Base-by-base conservation (phyloP, 2,329 filamentous ascomycete genomes). In the Knufia fluminis region DNA sequence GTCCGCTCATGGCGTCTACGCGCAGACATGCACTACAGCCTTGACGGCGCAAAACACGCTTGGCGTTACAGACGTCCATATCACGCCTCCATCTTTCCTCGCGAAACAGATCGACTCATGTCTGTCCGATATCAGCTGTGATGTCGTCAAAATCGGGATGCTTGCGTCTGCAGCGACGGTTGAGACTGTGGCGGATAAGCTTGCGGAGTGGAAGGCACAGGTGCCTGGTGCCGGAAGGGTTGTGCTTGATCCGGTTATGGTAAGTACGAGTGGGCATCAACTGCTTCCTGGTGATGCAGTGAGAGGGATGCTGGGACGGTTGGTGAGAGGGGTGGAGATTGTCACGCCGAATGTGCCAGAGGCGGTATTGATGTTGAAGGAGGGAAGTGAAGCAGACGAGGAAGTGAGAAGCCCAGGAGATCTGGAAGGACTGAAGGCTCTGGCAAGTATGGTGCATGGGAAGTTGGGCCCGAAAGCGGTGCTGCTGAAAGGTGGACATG, bases 31-130 rank as follows among this genome's bases (percentile, higher is more conserved):
- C 19, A 96, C 91, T 8, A 94, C 91, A 12, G 91, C 91, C 17
- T 72, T 98, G 62, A 98, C 92, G n/a, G 90, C 88, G 14, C 92
- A 97, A 64, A 95, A 97, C 67, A 98, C 92, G 0, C 75, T 78
- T 47, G 88, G 88, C 3, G 89, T 97, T 12, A 74, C 80, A 54
- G 87, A 77, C 56, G 87, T 97, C 46, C 87, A 95, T 62, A 71
- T 84, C 49, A 79, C 86, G 6, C 91, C 91, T 0, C 73, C 86
- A 0, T 73, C 75, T 3, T 96, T 97, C 66, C 80, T 96, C 20
- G 74, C 74, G 56, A 86, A 86, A 71, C 87, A 94, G 68, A 89
- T 97, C 52, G 83, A 91, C 68, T 84, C 86, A 20, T 87, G 85
- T 28, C 73, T 94, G 43, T 81, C 82, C 39, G 92, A 97, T 68